Evolutionary conservation across 768 basidiomycete species (phyloP).

Genomic region (Tulasnella sp.): DNA sequence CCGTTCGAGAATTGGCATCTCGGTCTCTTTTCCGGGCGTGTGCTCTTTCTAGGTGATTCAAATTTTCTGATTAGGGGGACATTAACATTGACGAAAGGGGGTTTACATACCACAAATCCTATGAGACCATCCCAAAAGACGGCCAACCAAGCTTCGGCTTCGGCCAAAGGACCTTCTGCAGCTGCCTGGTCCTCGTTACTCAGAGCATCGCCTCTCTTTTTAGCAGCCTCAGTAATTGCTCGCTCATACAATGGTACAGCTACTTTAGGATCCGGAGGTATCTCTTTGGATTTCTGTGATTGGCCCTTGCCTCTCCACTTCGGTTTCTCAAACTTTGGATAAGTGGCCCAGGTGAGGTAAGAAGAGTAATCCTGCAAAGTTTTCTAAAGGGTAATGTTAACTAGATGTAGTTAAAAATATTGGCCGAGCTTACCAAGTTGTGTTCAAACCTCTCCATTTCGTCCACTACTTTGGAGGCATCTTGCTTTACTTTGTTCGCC

Average conservation of each 20-base stretch:
- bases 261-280: conserved; percentile 34
- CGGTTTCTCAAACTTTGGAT: conserved; percentile 40
- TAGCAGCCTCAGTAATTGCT: conserved; percentile 56
- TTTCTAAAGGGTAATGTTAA: not conserved
- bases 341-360: conserved; percentile 18
- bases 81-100: not conserved
- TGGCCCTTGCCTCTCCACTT: conserved; percentile 1
- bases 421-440: conserved; percentile 38
- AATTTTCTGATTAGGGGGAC: not conserved
- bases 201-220: conserved; percentile 36
- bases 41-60: conserved; percentile 28
- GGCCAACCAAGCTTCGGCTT: conserved; percentile 42
- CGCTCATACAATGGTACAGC: conserved; percentile 48
- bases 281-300: conserved; percentile 12
- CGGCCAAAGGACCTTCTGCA: conserved; percentile 18
- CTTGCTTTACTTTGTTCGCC: conserved; percentile 59
- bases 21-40: conserved; percentile 18
- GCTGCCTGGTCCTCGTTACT: conserved; percentile 26
- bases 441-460: conserved; percentile 51
- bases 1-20: conserved; percentile 36
- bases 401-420: not conserved
- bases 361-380: conserved; percentile 3
- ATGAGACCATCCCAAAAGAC: conserved; percentile 64
- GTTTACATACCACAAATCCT: conserved; percentile 48
- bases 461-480: conserved; percentile 46